Conservation (phyloP, 2,329 filamentous ascomycete species). For the Arthrobotrys sphaeroides region DNA sequence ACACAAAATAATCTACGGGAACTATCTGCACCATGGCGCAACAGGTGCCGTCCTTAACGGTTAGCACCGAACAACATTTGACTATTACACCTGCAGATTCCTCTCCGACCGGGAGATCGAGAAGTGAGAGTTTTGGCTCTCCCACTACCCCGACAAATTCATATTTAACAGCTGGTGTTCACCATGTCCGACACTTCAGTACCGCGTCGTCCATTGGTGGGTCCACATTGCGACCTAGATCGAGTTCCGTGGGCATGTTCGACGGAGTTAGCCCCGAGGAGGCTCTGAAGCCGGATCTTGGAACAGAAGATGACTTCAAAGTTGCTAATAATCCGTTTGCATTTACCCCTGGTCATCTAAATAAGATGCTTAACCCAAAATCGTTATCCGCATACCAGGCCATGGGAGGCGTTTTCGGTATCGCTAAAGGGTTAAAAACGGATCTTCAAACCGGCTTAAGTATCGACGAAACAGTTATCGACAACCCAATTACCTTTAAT, state of each 20-base stretch:
- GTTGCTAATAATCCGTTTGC: slow-evolving; percentile 66
- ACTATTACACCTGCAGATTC: slow-evolving; percentile 28
- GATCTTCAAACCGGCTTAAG: slow-evolving; percentile 65
- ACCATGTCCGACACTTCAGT: slow-evolving; percentile 49
- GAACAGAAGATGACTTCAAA: slow-evolving; percentile 66
- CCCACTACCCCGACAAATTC: slow-evolving; percentile 52
- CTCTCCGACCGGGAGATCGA: slow-evolving; percentile 35
- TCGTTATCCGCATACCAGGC: slow-evolving; percentile 65
- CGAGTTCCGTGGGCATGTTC: slow-evolving; percentile 43
- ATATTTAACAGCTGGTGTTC: slow-evolving; percentile 35
- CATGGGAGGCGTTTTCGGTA: slow-evolving; percentile 67
- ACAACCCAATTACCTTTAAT: slow-evolving; percentile 65
- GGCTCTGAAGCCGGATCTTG: slow-evolving; percentile 66
- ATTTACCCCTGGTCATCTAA: slow-evolving; percentile 67
- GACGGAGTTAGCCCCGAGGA: slow-evolving; percentile 60
- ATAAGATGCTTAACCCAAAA: slow-evolving; percentile 67
- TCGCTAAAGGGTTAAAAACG: slow-evolving; percentile 66
- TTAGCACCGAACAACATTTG: slow-evolving; percentile 51
- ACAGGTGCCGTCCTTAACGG: slow-evolving; percentile 48
- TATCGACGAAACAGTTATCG: slow-evolving; percentile 64
- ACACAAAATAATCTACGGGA: slow-evolving; percentile 19
- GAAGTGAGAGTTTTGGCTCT: slow-evolving; percentile 51
- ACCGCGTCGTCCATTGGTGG: slow-evolving; percentile 48
- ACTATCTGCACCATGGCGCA: slow-evolving; percentile 25
- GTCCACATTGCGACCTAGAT: slow-evolving; percentile 49